Evolutionary conservation across 306 rosid species (phyloP).

Genomic region (Hylodesmum podocarpum): DNA sequence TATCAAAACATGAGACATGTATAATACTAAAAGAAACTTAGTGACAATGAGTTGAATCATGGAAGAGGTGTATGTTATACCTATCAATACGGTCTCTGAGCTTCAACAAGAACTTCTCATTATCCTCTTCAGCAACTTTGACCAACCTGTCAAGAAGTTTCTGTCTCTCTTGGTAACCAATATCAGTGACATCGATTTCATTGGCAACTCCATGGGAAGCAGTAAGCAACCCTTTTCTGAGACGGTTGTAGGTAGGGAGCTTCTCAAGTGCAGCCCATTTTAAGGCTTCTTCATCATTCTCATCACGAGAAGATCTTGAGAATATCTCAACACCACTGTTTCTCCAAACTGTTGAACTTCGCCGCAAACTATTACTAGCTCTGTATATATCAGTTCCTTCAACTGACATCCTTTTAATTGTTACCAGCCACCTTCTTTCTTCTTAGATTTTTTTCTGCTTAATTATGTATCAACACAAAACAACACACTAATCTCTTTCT

Average conservation of each 20-base stretch:
- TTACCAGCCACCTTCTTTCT: not conserved
- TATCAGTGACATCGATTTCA: constrained; percentile 57
- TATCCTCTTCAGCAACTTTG: constrained; percentile 53
- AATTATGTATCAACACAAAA: too few species aligned
- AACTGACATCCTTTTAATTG: constrained; percentile 27
- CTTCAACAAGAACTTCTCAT: constrained; percentile 51
- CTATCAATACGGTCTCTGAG: constrained; percentile 65
- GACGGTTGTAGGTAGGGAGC: constrained; percentile 76
- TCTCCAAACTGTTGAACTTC: constrained; percentile 50
- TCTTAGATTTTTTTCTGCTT: too few species aligned
- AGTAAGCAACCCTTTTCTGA: constrained; percentile 64
- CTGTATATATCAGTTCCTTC: constrained; percentile 45
- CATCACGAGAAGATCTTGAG: constrained; percentile 51
- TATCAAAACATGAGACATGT: not conserved
- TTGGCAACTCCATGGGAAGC: constrained; percentile 44
- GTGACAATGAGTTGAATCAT: too few species aligned
- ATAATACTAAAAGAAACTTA: too few species aligned
- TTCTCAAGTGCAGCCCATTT: constrained; percentile 76
- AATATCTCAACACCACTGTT: constrained; percentile 47
- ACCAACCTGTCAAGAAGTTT: constrained; percentile 48
- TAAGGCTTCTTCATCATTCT: constrained; percentile 76
- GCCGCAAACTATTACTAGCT: constrained; percentile 36
- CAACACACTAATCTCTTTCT: too few species aligned
- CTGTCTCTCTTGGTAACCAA: constrained; percentile 39
- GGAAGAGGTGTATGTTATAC: constrained; percentile 12